phyloP scores from a whole-genome alignment of 2,329 filamentous ascomycete species.

The Pseudodiploospora longispora region DNA sequence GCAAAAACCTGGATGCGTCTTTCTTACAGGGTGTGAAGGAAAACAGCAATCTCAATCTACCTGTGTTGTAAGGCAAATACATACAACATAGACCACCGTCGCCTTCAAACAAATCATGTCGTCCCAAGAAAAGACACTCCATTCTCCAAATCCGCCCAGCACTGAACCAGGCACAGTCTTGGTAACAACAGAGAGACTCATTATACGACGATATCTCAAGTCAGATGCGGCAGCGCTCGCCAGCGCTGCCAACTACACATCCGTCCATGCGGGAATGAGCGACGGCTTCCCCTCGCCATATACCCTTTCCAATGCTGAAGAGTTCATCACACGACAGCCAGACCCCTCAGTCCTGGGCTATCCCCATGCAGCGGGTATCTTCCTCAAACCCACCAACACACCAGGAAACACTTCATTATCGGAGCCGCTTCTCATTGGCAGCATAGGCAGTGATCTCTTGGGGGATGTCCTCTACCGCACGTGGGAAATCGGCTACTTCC shows the following conservation, averaged over 20 bases:
- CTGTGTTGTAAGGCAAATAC: too few species aligned
- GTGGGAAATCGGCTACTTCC: conserved; percentile 43
- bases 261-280: conserved; percentile 32
- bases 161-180: conserved; percentile 20
- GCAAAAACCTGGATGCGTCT: too few species aligned
- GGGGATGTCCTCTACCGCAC: conserved; percentile 33
- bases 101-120: neutral
- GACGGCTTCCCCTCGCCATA: conserved; percentile 40
- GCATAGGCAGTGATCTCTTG: conserved; percentile 29
- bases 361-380: conserved; percentile 26
- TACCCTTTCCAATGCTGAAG: conserved; percentile 28
- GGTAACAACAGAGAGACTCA: conserved; percentile 24
- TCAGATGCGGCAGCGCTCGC: conserved; percentile 30
- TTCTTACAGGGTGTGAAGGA: too few species aligned
- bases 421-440: conserved; percentile 27
- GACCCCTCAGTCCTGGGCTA: conserved; percentile 13
- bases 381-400: conserved; percentile 17
- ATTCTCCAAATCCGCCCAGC: conserved; percentile 12
- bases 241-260: conserved; percentile 28
- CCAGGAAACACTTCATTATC: conserved; percentile 17
- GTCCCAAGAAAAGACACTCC: neutral
- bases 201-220: conserved; percentile 32
- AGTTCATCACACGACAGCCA: conserved; percentile 24
- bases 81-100: too few species aligned
- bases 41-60: too few species aligned